Evolutionary conservation across 2,329 filamentous ascomycete species (phyloP).

Genomic region (Huntiella moniliformis): DNA sequence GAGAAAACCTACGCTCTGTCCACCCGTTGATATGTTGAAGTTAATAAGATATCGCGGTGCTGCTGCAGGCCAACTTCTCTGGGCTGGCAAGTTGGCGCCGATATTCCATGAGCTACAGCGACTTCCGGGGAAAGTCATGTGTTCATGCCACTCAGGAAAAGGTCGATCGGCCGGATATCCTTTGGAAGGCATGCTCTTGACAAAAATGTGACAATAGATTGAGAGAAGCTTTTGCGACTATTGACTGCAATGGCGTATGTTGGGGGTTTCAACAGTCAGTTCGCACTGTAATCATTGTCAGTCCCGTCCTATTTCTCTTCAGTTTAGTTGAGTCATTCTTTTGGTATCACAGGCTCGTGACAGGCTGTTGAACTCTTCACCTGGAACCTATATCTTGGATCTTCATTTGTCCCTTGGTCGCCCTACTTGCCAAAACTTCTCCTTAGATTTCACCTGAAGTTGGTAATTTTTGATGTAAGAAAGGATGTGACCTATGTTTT

Average conservation of each 20-base stretch:
- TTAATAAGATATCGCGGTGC: too few relatives aligned
- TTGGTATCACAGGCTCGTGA: conserved; percentile 19
- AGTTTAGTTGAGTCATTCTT: conserved; percentile 18
- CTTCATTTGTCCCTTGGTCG: conserved; percentile 13
- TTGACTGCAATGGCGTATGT: neutral
- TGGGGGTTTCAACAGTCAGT: conserved; percentile 4
- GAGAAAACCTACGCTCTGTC: too few relatives aligned
- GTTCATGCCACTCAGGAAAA: too few relatives aligned
- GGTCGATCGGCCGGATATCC: too few relatives aligned
- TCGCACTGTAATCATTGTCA: conserved; percentile 15
- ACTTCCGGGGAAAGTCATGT: too few relatives aligned
- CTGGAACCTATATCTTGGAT: conserved; percentile 19
- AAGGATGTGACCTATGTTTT: neutral
- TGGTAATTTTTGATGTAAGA: conserved; percentile 7
- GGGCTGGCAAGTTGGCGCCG: too few relatives aligned
- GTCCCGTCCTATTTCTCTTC: conserved; percentile 17
- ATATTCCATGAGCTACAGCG: too few relatives aligned
- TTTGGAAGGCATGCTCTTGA: neutral
- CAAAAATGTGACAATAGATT: neutral
- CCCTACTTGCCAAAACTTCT: conserved; percentile 17
- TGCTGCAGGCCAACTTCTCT: too few relatives aligned
- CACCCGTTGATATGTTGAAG: too few relatives aligned
- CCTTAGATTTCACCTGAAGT: conserved; percentile 12
- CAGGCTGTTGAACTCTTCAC: conserved; percentile 16
- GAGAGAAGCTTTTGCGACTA: too few relatives aligned